Conservation (phyloP, 2,329 filamentous ascomycete genomes). For the Grosmannia penicillata region DNA sequence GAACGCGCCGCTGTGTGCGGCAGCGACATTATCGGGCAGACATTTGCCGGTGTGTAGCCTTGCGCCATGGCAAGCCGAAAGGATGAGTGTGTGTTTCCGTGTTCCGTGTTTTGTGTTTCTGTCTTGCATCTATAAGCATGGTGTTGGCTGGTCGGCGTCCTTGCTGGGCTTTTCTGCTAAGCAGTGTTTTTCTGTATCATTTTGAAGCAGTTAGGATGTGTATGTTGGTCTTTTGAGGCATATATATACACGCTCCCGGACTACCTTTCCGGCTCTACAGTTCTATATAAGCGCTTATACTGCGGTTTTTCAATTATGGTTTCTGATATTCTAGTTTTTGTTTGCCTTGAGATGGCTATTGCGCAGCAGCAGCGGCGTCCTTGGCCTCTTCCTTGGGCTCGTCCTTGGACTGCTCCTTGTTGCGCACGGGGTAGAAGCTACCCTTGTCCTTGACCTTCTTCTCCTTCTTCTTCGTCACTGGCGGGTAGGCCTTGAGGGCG, state of each 20-base stretch:
- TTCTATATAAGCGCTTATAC: too few relatives aligned
- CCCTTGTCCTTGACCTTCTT: constrained; percentile 15
- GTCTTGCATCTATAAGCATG: background rate
- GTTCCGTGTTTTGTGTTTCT: background rate
- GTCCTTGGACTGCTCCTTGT: constrained; percentile 3
- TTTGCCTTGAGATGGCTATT: background rate
- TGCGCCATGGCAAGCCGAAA: too few relatives aligned
- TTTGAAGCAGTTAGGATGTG: too few relatives aligned
- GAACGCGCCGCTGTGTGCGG: constrained; percentile 12
- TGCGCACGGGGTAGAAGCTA: constrained; percentile 11
- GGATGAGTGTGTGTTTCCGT: background rate
- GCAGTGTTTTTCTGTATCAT: background rate
- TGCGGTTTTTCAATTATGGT: background rate
- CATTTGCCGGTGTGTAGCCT: constrained; percentile 12
- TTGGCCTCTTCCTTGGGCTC: constrained; percentile 1
- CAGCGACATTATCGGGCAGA: constrained; percentile 9
- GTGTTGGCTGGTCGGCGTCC: background rate
- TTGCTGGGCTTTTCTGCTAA: background rate
- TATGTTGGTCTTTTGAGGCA: background rate
- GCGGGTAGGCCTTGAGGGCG: constrained; percentile 68
- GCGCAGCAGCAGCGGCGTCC: background rate
- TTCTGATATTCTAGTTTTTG: background rate
- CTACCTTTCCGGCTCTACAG: too few relatives aligned
- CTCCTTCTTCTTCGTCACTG: constrained; percentile 47
- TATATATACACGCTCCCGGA: background rate